These are phyloP conservation scores for Corrigiola litoralis DNA, from an alignment of 179 eudicot species.

Conservation along the genomic window DNA sequence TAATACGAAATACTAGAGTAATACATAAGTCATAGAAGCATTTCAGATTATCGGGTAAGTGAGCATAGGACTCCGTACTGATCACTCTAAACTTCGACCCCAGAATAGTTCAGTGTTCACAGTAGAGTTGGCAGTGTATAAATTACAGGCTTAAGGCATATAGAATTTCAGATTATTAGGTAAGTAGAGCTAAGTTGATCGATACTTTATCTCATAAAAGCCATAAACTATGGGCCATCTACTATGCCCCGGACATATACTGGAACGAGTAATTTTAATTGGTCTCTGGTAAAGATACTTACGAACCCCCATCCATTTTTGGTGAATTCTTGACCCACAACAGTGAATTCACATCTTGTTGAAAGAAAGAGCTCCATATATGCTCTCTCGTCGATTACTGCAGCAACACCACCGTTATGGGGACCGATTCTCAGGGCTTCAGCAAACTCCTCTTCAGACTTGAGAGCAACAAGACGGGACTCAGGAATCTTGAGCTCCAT, in stretches of 20 bases:
- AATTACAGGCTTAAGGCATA: neutral
- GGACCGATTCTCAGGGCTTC: slow-evolving; percentile 58
- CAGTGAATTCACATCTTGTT: slow-evolving; percentile 60
- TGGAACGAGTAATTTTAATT: neutral
- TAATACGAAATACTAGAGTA: no score
- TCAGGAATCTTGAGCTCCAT: slow-evolving; percentile 44
- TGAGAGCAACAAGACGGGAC: slow-evolving; percentile 59
- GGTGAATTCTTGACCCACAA: slow-evolving; percentile 74
- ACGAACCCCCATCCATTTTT: slow-evolving; percentile 86
- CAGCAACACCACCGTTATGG: slow-evolving; percentile 67
- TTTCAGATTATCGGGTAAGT: no score
- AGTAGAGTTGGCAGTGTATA: no score
- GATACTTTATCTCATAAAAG: no score
- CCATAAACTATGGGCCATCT: neutral
- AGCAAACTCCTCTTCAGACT: slow-evolving; percentile 42
- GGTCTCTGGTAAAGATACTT: slow-evolving; percentile 28
- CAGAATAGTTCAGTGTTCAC: no score
- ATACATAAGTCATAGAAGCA: no score
- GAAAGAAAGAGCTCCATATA: slow-evolving; percentile 68
- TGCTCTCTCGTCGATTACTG: slow-evolving; percentile 60
- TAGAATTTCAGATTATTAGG: neutral
- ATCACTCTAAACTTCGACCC: no score
- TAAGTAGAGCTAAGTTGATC: neutral
- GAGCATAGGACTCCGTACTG: no score
- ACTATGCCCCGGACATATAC: neutral